Base-by-base conservation (phyloP, 1,139 yeast species). In the Insectozyma bohioensis region DNA sequence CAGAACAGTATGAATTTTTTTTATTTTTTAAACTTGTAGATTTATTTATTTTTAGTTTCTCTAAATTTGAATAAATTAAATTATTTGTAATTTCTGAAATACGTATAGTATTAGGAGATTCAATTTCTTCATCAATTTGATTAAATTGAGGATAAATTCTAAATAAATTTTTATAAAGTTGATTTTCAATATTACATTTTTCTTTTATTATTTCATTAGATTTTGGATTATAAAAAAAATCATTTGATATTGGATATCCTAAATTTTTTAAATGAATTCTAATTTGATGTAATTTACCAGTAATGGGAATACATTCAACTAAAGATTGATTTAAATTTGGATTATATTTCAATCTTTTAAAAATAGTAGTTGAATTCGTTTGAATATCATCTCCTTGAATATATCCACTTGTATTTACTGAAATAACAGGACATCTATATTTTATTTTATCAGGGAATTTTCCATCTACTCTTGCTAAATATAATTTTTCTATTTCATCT, bases 231-330 rank as follows among this genome's bases (percentile, higher is more conserved):
- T 84, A 84, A 11, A 80, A 54, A 7, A 71, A 72, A 51, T 85
- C 95, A 45, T 85, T 83, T 1, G 66, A 70, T 8, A 86, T 85
- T 0, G 95, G 92, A 43, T 54, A 63, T 0, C 87, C 86, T 33
- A 82, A 34, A 35, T 78, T 69, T 16, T 85, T 67, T 19, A 85
- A 55, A 57, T 85, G 95, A 6, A 84, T 80, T 34, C 95, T 63
- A 14, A 85, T 82, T 51, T 85, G 95, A 52, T 85, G 95, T 45
- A 85, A 82, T 46, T 84, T 68, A 0, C 95, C 95, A 0, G 92
- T 79, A 6, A 74, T 42, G 0, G 95, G 95, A 40, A 60, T 64
- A 49, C 95, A 84, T 31, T 63, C 48, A 0, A 85, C 84, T 1
- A 85, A 54, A 35, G 82, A 75, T 35, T 80, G 71, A 44, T 80